Evolutionary conservation across 805 yeast genomes (phyloP), one percentile per base, ranked within the genome.

Genomic region (Cephaloascus fragrans): DNA sequence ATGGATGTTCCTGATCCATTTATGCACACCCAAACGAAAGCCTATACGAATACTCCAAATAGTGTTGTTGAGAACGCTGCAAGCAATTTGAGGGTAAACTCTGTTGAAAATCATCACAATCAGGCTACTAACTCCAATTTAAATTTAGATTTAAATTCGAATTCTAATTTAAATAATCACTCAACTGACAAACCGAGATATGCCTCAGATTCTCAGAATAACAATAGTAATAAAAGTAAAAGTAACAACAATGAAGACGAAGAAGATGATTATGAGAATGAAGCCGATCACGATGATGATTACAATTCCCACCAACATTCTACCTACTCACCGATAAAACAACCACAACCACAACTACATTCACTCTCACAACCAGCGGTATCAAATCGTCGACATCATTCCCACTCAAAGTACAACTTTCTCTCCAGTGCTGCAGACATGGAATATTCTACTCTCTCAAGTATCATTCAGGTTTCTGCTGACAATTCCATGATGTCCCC

Each of bases 391-490:
- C n/a, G n/a, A n/a, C n/a, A n/a, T n/a, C n/a, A n/a, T n/a, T n/a
- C 39, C 46, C 45, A 23, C 46, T 41, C 49, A 56, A 50, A 53
- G 57, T 48, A 73, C 49, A 49, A 72, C 43, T 82, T 82, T 48
- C 51, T 81, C 43, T 79, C 87, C 1, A 64, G 73, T 28, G 88
- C 93, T 1, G 88, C 86, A 0, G 82, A 80, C 49, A 61, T 80
- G 38, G 93, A 83, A 48, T 82, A 83, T 48, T 71, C 85, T 3
- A 76, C 82, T 3, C 57, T 83, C 23, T 80, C 87, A 6, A 75
- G 69, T 43, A 81, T 83, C 37, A 68, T 80, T 29, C 75, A 75
- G 28, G 48, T 58, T 40, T 36, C 50, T 19, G 18, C 15, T 5
- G 35, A 32, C n/a, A 16, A 16, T 20, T 16, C 23, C 23, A 17